Base-by-base conservation (phyloP, 2,329 filamentous ascomycete genomes). In the Exophiala lecanii-corni region DNA sequence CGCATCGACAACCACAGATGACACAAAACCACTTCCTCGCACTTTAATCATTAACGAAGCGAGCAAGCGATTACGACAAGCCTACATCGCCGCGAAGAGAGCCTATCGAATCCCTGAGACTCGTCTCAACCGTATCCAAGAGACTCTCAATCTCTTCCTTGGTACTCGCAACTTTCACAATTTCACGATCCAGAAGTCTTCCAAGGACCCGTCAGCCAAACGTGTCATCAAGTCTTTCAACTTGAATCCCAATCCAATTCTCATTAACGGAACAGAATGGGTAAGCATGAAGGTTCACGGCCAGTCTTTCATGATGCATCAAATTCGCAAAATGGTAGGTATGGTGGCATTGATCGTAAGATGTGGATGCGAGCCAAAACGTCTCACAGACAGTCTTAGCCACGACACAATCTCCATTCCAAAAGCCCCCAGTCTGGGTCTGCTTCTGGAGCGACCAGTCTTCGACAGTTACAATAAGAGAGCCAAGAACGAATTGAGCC, bases 281-380 rank as follows among this genome's bases (percentile, higher is more conserved):
- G 74, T 98, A 3, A 92, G 85, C 32, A 74, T 97, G 54, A 95
- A 94, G 63, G 89, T 98, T 17, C 92, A 98, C 65, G 92, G 92
- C 0, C 92, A 98, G 67, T 91, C 84, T 60, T 98, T 98, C 75
- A 98, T 98, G 92, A 98, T 98, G 92, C 92, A 98, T 66, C 92
- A 98, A 70, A 98, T 98, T 65, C 84, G 92, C 59, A 98, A 97
- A 69, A 97, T 98, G 92, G 87, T 98, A 12, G 88, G 86, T 43
- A 89, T 98, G 84, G 87, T 81, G 6, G 81, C 87, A 23, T 73
- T 98, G 47, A 73, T 91, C 4, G 84, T 94, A 5, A 82, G 92
- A 26, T 94, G 86, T 62, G 92, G 88, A 38, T 82, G 82, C n/a
- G 74, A 85, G 3, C 72, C 81, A 3, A 69, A 77, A 9, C 78